A percentile compares a stretch with the other conserved stretches of the same genome.
phyloP scores from a whole-genome alignment of 2,329 filamentous ascomycete genomes.

The Cryphonectria naterciae region DNA sequence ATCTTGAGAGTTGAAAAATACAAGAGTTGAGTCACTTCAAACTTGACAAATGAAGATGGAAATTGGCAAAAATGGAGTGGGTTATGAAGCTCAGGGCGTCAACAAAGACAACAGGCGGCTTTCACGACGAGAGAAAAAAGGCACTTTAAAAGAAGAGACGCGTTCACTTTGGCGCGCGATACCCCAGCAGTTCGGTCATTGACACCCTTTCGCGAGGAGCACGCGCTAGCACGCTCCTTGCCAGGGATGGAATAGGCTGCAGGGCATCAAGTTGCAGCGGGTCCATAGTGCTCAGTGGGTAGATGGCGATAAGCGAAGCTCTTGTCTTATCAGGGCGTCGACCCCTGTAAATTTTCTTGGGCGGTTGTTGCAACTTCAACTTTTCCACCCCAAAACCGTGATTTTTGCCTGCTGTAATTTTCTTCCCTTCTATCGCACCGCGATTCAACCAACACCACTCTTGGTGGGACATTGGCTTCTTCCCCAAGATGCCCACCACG shows the following conservation, averaged over 20 bases:
- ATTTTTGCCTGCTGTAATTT: no score
- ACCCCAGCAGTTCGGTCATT: neutral
- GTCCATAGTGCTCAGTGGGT: neutral
- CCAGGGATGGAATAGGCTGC: neutral
- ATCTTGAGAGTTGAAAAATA: neutral
- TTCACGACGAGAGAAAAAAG: conserved; percentile 9
- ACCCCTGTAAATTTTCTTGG: conserved; percentile 22
- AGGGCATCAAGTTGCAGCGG: neutral
- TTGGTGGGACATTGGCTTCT: neutral
- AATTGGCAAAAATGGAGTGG: conserved; percentile 5
- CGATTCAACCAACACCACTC: neutral
- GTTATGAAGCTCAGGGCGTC: neutral
- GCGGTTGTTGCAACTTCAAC: neutral
- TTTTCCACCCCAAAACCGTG: neutral
- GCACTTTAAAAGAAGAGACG: conserved; percentile 28
- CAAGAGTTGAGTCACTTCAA: neutral
- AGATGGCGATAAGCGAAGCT: conserved; percentile 9
- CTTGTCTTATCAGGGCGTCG: conserved; percentile 11
- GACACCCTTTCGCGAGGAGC: conserved; percentile 23
- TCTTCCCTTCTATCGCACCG: neutral
- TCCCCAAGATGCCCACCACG: conserved; percentile 49
- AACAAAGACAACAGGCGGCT: neutral
- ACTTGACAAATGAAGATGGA: neutral
- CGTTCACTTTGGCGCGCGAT: conserved; percentile 17
- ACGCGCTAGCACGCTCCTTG: conserved; percentile 25